phyloP scores from a whole-genome alignment of 208 protist species.

The Trypanosomatidae sp. region DNA sequence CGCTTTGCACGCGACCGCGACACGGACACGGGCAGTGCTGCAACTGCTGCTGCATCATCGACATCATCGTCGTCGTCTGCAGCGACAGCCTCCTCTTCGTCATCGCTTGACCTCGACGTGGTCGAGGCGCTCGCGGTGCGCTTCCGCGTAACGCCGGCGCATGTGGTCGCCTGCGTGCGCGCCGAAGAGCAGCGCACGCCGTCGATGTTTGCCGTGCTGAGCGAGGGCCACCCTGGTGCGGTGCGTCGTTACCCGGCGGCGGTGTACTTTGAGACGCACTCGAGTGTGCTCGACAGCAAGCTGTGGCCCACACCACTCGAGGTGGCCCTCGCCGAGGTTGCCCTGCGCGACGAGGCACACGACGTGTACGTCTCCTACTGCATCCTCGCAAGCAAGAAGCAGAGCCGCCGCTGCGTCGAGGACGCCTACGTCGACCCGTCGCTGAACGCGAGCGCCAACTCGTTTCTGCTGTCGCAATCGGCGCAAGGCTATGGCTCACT shows the following conservation, averaged over 20 bases:
- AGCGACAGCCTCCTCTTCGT: conserved; percentile 12
- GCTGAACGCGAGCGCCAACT: conserved; percentile 25
- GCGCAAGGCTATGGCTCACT: conserved; percentile 71
- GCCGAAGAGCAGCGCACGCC: conserved; percentile 35
- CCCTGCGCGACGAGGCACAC: conserved; percentile 48
- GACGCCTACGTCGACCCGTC: conserved; percentile 17
- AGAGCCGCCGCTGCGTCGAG: conserved; percentile 29
- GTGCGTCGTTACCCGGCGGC: conserved; percentile 38
- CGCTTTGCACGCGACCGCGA: conserved; percentile 26
- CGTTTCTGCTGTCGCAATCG: conserved; percentile 34
- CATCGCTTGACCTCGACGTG: conserved; percentile 42
- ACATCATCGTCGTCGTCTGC: too few species aligned
- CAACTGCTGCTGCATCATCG: too few species aligned
- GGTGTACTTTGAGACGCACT: conserved; percentile 55
- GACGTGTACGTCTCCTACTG: conserved; percentile 67
- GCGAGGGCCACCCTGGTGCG: conserved; percentile 7
- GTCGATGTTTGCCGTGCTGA: conserved; percentile 24
- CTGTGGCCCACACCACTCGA: conserved; percentile 64
- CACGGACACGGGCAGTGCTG: too few species aligned
- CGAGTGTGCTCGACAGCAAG: conserved; percentile 66
- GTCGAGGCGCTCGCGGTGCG: conserved; percentile 32
- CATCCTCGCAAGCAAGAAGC: conserved; percentile 55
- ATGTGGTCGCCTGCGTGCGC: conserved; percentile 32
- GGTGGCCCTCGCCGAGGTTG: conserved; percentile 49
- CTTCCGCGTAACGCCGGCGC: conserved; percentile 28